These are phyloP conservation scores for Neonectria hederae DNA, from an alignment of 2,329 filamentous ascomycete genomes.

Conservation along the genomic window DNA sequence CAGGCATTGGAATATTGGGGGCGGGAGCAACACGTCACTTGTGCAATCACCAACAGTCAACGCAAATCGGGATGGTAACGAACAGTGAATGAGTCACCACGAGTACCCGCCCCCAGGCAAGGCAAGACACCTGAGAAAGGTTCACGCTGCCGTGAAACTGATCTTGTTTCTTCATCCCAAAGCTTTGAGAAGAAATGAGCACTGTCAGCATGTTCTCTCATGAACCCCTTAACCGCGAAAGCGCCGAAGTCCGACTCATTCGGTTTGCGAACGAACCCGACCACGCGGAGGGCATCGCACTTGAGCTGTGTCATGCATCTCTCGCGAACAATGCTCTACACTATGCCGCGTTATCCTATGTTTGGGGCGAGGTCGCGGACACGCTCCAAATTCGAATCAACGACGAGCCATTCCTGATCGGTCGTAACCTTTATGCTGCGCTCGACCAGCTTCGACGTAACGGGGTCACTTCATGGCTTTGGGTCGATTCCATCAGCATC, in stretches of 20 bases:
- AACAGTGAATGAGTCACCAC: no score
- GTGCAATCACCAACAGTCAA: no score
- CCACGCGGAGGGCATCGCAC: neutral
- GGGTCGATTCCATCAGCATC: slow-evolving; percentile 39
- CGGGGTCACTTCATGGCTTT: slow-evolving; percentile 26
- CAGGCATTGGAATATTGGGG: no score
- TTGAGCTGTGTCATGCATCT: slow-evolving; percentile 25
- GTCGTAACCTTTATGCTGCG: slow-evolving; percentile 16
- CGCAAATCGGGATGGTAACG: no score
- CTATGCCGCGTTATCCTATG: slow-evolving; percentile 35
- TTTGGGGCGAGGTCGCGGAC: slow-evolving; percentile 26
- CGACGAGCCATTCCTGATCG: neutral
- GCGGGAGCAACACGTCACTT: no score
- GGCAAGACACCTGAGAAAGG: no score
- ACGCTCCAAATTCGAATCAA: slow-evolving; percentile 9
- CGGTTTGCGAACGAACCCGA: slow-evolving; percentile 11
- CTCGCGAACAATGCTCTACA: neutral
- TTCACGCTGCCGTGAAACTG: no score
- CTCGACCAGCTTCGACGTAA: slow-evolving; percentile 21
- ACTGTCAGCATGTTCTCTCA: slow-evolving; percentile 8
- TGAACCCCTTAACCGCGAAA: neutral
- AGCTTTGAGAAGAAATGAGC: no score
- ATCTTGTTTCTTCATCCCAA: no score
- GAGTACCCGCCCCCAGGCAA: no score
- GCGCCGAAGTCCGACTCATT: slow-evolving; percentile 28